A percentile compares a stretch with the other conserved stretches of the same genome.
These are phyloP conservation scores for Monosporozyma yasuniensis DNA, from an alignment of 805 yeast species.

Conservation along the genomic window DNA sequence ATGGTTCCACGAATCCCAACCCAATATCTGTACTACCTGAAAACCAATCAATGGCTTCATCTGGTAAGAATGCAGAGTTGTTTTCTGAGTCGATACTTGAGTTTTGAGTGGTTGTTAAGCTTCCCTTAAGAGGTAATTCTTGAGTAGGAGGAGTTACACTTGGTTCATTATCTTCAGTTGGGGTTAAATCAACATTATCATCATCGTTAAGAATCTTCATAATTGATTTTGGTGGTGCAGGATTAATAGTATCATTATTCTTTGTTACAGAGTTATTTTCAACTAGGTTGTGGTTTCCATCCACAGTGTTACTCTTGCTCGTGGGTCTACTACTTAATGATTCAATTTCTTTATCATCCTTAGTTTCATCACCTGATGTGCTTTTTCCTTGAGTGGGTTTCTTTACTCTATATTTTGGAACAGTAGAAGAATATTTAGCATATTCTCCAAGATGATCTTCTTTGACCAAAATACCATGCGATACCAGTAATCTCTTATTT, in stretches of 20 bases:
- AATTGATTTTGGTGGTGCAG: background rate
- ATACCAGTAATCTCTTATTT: conserved; percentile 5
- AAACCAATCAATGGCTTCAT: conserved; percentile 43
- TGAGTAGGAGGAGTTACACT: background rate
- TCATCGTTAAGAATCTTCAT: background rate
- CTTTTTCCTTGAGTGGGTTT: background rate
- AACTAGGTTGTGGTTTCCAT: background rate
- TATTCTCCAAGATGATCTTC: conserved; percentile 2
- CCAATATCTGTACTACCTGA: conserved; percentile 42
- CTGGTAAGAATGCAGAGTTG: conserved; percentile 6
- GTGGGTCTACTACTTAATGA: background rate
- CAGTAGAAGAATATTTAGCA: background rate
- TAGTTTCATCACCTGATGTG: background rate
- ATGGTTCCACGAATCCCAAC: conserved; percentile 58
- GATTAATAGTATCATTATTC: background rate
- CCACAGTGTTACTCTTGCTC: background rate
- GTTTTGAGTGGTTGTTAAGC: background rate
- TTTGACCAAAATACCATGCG: conserved; percentile 6
- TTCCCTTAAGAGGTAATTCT: background rate
- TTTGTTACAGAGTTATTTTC: background rate
- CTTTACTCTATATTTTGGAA: background rate
- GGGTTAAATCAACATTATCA: background rate
- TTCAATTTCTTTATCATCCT: background rate
- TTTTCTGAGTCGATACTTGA: background rate
- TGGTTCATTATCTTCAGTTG: background rate